phyloP scores from a whole-genome alignment of 2,329 filamentous ascomycete species.

The Venturia aucupariae region DNA sequence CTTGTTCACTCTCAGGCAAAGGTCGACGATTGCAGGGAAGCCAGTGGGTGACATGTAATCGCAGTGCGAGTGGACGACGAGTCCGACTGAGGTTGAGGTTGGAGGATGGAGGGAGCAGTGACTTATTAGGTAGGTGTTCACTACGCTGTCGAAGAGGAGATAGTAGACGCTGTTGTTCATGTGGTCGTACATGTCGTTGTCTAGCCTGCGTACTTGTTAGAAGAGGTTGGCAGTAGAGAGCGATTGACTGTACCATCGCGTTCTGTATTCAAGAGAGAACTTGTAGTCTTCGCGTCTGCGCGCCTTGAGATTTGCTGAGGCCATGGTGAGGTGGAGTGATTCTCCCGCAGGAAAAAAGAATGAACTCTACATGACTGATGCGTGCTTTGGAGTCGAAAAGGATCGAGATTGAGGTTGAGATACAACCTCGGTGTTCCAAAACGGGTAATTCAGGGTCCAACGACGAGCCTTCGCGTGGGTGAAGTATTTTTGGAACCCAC shows the following conservation, averaged over 20 bases:
- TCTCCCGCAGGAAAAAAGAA: not conserved
- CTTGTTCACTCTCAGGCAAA: constrained; percentile 73
- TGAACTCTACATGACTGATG: not conserved
- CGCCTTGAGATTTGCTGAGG: constrained; percentile 38
- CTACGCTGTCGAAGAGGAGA: constrained; percentile 78
- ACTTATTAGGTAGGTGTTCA: constrained; percentile 80
- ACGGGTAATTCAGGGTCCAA: not conserved
- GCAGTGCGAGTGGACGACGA: constrained; percentile 78
- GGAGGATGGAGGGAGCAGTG: constrained; percentile 65
- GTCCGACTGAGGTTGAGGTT: constrained; percentile 61
- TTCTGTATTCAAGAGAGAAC: constrained; percentile 72
- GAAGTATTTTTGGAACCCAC: not conserved
- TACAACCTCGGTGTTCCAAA: not conserved
- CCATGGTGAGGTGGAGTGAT: constrained; percentile 14
- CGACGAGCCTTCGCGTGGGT: not conserved
- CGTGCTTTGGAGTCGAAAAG: not conserved
- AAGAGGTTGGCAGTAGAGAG: not conserved
- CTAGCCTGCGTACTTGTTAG: constrained; percentile 51
- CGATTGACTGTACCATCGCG: constrained; percentile 59
- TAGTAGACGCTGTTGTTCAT: constrained; percentile 88
- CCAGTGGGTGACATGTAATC: constrained; percentile 76
- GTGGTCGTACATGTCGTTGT: constrained; percentile 93
- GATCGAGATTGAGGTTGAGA: not conserved
- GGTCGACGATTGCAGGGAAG: constrained; percentile 73
- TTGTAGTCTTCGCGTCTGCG: constrained; percentile 64